A percentile compares a stretch with the other conserved stretches of the same genome.
Evolutionary conservation across 1,139 yeast genomes (phyloP).

Genomic region (Candida tropicalis): DNA sequence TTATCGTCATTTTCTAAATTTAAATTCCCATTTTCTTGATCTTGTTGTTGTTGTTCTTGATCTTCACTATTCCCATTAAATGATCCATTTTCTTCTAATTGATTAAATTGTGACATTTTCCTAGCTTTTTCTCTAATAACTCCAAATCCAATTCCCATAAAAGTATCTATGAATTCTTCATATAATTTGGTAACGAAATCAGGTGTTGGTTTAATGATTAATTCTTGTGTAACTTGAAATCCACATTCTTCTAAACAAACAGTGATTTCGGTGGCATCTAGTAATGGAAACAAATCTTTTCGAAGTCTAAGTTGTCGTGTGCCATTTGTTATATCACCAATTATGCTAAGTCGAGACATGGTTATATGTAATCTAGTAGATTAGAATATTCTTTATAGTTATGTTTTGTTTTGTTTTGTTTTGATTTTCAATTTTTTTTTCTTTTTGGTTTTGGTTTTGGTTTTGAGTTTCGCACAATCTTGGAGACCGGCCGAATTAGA

Average conservation of each 20-base stretch:
- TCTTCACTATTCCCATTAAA: slow-evolving; percentile 6
- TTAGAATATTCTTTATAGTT: not conserved
- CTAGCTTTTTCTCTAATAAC: slow-evolving; percentile 30
- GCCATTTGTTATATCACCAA: not conserved
- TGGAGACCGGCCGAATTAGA: too few species aligned
- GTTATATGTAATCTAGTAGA: too few species aligned
- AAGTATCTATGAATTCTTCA: slow-evolving; percentile 72
- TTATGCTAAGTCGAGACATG: slow-evolving; percentile 5
- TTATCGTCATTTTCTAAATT: slow-evolving; percentile 18
- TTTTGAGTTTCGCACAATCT: too few species aligned
- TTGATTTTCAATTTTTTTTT: not conserved
- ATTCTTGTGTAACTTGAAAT: slow-evolving; percentile 63
- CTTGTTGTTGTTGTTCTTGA: slow-evolving; percentile 9
- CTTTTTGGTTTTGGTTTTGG: too few species aligned
- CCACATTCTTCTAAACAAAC: slow-evolving; percentile 66
- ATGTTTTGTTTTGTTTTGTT: not conserved
- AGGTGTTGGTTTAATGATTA: slow-evolving; percentile 65
- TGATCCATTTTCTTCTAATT: slow-evolving; percentile 9
- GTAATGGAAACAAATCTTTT: slow-evolving; percentile 59
- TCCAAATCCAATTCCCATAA: slow-evolving; percentile 61
- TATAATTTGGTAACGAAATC: slow-evolving; percentile 62
- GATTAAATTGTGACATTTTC: slow-evolving; percentile 4
- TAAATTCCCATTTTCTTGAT: slow-evolving; percentile 32
- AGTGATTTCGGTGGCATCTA: slow-evolving; percentile 66
- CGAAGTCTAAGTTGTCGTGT: slow-evolving; percentile 3